These are phyloP conservation scores for Colletotrichum sp. DNA, from an alignment of 2,329 filamentous ascomycete species.

Conservation along the genomic window DNA sequence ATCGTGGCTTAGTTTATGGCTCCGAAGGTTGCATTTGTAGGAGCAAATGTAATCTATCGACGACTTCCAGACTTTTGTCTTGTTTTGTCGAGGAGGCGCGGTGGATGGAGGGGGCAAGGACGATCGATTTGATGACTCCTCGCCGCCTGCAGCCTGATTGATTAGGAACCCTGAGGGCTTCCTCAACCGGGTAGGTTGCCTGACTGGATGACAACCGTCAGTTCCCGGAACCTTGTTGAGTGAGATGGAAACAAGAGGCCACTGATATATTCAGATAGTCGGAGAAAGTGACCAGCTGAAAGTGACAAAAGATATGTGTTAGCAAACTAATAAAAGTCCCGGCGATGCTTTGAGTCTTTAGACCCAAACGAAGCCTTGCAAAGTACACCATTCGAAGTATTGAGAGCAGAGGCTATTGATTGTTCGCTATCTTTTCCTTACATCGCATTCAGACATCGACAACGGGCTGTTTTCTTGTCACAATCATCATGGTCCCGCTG, in stretches of 20 bases:
- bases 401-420: not conserved
- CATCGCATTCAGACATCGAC: not conserved
- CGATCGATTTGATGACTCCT: not conserved
- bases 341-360: rapidly evolving
- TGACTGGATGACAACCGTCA: not conserved
- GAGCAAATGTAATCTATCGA: rapidly evolving
- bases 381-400: not conserved
- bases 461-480: not conserved
- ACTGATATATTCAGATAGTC: rapidly evolving
- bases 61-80: not conserved
- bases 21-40: rapidly evolving
- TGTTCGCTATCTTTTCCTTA: not conserved
- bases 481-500: not conserved
- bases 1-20: not conserved
- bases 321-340: not conserved
- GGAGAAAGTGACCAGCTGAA: not conserved
- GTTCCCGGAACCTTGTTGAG: not conserved
- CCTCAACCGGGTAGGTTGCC: rapidly evolving
- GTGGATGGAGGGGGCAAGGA: not conserved
- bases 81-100: not conserved
- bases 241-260: not conserved
- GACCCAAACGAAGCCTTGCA: not conserved
- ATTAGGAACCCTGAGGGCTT: not conserved
- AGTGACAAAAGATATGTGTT: not conserved
- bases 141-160: not conserved